A percentile compares a stretch with the other conserved stretches of the same genome.
Conservation (phyloP, 108 stramenopile genomes). For the Nitzschia palea region DNA sequence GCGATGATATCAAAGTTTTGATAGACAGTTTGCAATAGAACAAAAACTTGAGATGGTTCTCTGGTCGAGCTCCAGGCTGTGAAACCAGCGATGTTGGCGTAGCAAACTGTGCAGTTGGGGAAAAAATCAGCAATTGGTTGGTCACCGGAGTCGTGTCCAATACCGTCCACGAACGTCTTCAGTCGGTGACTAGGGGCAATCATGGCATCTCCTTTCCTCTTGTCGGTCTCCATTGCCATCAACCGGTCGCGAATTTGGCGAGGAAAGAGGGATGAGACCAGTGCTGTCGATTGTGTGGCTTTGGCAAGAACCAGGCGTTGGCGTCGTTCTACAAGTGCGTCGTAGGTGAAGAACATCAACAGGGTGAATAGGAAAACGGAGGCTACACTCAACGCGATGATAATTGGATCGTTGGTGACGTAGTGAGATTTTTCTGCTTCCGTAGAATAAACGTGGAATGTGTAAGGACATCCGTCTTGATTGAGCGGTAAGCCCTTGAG, state of each 20-base stretch:
- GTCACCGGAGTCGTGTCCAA: not conserved
- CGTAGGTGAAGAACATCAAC: constrained; percentile 53
- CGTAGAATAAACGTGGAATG: constrained; percentile 50
- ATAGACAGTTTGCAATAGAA: constrained; percentile 5
- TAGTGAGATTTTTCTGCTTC: constrained; percentile 33
- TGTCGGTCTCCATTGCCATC: constrained; percentile 5
- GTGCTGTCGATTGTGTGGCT: constrained; percentile 25
- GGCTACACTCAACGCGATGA: constrained; percentile 38
- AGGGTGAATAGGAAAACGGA: constrained; percentile 57
- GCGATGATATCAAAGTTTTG: constrained; percentile 8
- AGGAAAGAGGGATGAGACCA: constrained; percentile 2
- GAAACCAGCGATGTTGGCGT: constrained; percentile 38
- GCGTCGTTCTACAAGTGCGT: constrained; percentile 55
- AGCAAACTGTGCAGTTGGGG: constrained; percentile 57
- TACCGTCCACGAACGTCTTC: not conserved
- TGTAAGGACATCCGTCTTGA: constrained; percentile 14
- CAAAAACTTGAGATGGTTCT: constrained; percentile 12
- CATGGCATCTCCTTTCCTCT: not conserved
- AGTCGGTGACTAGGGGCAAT: not conserved
- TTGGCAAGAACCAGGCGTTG: constrained; percentile 36
- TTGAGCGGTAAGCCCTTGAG: not conserved
- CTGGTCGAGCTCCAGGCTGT: constrained; percentile 4
- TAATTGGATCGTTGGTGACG: constrained; percentile 38
- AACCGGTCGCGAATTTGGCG: not conserved
- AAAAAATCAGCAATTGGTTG: constrained; percentile 64